These are phyloP conservation scores for Quillaja saponaria DNA, from an alignment of 306 rosid species.

Conservation along the genomic window DNA sequence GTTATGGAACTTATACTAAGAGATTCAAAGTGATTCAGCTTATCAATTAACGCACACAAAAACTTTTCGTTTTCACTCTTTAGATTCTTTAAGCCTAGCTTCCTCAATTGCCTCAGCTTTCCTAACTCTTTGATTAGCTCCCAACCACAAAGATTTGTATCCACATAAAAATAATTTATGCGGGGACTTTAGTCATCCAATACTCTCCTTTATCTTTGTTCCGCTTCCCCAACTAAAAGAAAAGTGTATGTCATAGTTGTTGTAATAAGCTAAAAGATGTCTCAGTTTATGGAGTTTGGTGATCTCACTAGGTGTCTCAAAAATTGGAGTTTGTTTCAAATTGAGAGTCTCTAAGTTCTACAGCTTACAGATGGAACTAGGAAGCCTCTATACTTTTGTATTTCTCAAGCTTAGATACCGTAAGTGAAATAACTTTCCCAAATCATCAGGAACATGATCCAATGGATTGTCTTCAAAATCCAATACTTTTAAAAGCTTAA, in stretches of 20 bases:
- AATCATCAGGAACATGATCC: not conserved
- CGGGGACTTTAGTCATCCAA: not conserved
- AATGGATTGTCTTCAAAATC: conserved; percentile 7
- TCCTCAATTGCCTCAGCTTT: conserved; percentile 29
- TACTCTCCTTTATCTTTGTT: not conserved
- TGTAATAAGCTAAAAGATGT: conserved; percentile 2
- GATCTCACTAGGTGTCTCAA: conserved; percentile 2
- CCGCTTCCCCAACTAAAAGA: not conserved
- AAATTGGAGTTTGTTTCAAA: not conserved
- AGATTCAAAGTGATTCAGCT: conserved; percentile 12
- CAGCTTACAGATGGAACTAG: conserved; percentile 4
- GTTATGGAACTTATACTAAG: not conserved
- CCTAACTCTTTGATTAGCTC: conserved; percentile 21
- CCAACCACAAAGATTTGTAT: not conserved
- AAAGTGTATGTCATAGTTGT: not conserved
- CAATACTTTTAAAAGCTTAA: conserved; percentile 15
- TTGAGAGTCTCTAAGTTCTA: conserved; percentile 23
- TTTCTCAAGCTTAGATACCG: conserved; percentile 19
- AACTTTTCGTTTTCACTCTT: conserved; percentile 7
- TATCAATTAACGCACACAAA: conserved; percentile 17
- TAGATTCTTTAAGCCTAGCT: conserved; percentile 24
- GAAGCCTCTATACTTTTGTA: not conserved
- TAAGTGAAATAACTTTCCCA: conserved; percentile 12
- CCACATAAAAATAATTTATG: conserved; percentile 17
- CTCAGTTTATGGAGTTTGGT: conserved; percentile 11